A percentile compares a stretch with the other conserved stretches of the same genome.
Conservation (phyloP, 1,284 basidiomycete genomes). For the Malassezia sympodialis region DNA sequence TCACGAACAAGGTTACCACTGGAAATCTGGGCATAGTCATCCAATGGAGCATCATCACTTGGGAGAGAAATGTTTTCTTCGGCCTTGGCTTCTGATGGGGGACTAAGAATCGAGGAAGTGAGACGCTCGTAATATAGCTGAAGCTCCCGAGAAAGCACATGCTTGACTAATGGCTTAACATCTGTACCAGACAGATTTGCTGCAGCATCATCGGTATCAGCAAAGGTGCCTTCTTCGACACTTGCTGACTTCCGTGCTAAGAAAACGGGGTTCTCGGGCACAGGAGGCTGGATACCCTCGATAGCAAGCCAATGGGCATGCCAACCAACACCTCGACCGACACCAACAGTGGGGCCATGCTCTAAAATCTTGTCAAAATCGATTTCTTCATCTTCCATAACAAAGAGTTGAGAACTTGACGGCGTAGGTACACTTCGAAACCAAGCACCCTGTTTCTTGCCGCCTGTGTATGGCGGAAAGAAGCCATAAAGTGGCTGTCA, state of each 20-base stretch:
- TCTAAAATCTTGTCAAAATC: constrained; percentile 63
- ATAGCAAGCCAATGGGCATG: constrained; percentile 83
- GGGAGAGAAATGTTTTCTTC: constrained; percentile 15
- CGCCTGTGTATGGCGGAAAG: constrained; percentile 16
- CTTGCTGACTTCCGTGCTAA: constrained; percentile 14
- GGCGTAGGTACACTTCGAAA: constrained; percentile 49
- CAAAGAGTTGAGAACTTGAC: constrained; percentile 57
- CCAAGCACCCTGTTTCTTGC: constrained; percentile 22
- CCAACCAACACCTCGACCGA: constrained; percentile 45
- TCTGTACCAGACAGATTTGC: constrained; percentile 19
- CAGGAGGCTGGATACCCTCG: constrained; percentile 90
- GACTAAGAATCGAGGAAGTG: constrained; percentile 54
- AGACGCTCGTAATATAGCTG: constrained; percentile 90
- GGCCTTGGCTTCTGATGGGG: constrained; percentile 27
- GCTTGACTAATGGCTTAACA: constrained; percentile 59
- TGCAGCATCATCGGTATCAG: constrained; percentile 20
- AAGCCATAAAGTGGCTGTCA: constrained; percentile 24
- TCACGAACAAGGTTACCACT: constrained; percentile 50
- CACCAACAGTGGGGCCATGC: constrained; percentile 31
- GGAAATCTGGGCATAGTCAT: constrained; percentile 25
- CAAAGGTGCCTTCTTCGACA: constrained; percentile 18
- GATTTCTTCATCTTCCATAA: constrained; percentile 91
- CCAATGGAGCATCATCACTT: constrained; percentile 9
- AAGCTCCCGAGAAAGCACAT: constrained; percentile 83
- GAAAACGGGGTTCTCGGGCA: constrained; percentile 83